Percentiles rank a stretch among this genome's conserved stretches.
phyloP scores from a whole-genome alignment of 2,329 filamentous ascomycete genomes.

The Tothia fuscella region DNA sequence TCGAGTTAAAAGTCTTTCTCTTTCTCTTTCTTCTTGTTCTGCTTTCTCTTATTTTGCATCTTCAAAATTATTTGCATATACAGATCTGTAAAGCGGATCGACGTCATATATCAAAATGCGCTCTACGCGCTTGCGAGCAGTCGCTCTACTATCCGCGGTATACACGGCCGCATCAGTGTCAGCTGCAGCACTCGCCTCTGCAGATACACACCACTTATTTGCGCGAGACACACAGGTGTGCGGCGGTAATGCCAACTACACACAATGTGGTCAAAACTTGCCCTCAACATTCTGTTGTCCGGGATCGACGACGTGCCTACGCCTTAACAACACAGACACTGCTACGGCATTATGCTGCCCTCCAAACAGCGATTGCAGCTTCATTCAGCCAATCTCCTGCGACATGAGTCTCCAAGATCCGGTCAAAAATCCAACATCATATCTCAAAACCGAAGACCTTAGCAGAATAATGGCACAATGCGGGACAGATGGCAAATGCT shows the following conservation, averaged over 20 bases:
- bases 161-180: too few species aligned
- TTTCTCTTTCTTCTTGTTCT: too few species aligned
- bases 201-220: slow-evolving; percentile 21
- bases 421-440: slow-evolving; percentile 39
- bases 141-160: too few species aligned
- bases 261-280: slow-evolving; percentile 43
- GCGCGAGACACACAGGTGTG: slow-evolving; percentile 33
- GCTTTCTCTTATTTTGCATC: too few species aligned
- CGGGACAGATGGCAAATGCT: slow-evolving; percentile 51
- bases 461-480: slow-evolving; percentile 41
- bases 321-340: slow-evolving; percentile 44
- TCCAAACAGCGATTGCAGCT: slow-evolving; percentile 41
- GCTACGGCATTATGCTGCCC: slow-evolving; percentile 59
- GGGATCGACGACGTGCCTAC: slow-evolving; percentile 40
- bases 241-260: slow-evolving; percentile 33
- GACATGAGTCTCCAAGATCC: slow-evolving; percentile 51
- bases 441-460: too few species aligned
- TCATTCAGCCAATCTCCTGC: slow-evolving; percentile 53
- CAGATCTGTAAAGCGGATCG: too few species aligned
- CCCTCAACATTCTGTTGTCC: slow-evolving; percentile 59
- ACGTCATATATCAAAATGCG: too few species aligned
- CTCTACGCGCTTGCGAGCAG: too few species aligned
- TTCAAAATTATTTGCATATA: too few species aligned
- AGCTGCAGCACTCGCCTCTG: too few species aligned
- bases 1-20: too few species aligned